Conservation (phyloP, 768 basidiomycete genomes). For the Hortiboletus campestris region DNA sequence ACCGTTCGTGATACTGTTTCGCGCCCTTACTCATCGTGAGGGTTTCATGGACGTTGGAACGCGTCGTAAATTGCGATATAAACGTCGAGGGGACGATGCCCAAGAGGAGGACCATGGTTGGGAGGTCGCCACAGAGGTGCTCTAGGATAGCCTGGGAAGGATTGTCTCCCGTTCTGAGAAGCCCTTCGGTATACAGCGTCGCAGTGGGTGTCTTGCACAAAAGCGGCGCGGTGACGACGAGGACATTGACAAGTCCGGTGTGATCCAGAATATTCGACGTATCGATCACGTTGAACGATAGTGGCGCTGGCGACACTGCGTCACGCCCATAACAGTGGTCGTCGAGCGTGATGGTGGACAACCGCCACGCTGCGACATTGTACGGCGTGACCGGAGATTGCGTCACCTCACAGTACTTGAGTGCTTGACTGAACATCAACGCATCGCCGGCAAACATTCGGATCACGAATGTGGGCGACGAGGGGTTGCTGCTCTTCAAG, state of each 20-base stretch:
- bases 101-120: slow-evolving; percentile 24
- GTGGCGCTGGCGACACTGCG: slow-evolving; percentile 15
- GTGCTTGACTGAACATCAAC: slow-evolving; percentile 22
- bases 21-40: neutral
- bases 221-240: slow-evolving; percentile 23
- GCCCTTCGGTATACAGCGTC: slow-evolving; percentile 28
- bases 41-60: slow-evolving; percentile 23
- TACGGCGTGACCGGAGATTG: slow-evolving; percentile 17
- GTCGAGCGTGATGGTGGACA: slow-evolving; percentile 22
- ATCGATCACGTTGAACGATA: slow-evolving; percentile 32
- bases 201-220: slow-evolving; percentile 18
- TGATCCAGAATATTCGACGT: slow-evolving; percentile 31
- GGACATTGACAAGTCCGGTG: slow-evolving; percentile 26
- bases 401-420: slow-evolving; percentile 13
- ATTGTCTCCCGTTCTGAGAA: slow-evolving; percentile 15
- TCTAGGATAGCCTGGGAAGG: slow-evolving; percentile 16
- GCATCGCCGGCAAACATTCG: slow-evolving; percentile 32
- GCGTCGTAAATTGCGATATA: slow-evolving; percentile 24
- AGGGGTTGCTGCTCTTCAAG: slow-evolving; percentile 13
- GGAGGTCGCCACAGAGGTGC: slow-evolving; percentile 23
- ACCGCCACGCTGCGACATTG: slow-evolving; percentile 23
- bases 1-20: slow-evolving; percentile 23
- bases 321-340: slow-evolving; percentile 13
- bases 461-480: slow-evolving; percentile 21
- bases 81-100: slow-evolving; percentile 23